A percentile compares a stretch with the other conserved stretches of the same genome.
phyloP scores from a whole-genome alignment of 805 yeast species.

The Monosporozyma servazzii region DNA sequence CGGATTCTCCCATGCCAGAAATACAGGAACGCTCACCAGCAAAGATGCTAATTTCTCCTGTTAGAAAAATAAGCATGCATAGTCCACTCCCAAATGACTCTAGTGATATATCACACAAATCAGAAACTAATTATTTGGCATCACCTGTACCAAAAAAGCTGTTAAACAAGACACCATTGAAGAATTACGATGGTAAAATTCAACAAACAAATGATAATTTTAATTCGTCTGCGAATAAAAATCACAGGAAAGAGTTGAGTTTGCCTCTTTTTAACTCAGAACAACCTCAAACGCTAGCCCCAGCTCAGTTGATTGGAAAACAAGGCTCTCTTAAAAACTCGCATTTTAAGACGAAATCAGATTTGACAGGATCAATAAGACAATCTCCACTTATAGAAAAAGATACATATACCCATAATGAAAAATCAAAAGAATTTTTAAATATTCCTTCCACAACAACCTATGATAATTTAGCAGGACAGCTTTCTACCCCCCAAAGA shows the following conservation, averaged over 20 bases:
- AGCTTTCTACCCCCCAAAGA: not conserved
- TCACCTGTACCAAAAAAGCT: not conserved
- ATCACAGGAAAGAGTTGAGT: not conserved
- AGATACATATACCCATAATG: not conserved
- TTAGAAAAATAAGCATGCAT: not conserved
- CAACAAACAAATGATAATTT: not conserved
- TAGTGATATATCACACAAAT: not conserved
- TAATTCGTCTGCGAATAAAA: not conserved
- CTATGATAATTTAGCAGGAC: not conserved
- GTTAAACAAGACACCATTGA: not conserved
- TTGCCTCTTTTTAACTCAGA: not conserved
- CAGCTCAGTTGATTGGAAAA: not conserved
- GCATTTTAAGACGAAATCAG: not conserved
- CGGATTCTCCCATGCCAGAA: constrained; percentile 5
- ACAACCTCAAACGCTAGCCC: not conserved
- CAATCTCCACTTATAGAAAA: not conserved
- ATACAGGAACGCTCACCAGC: constrained; percentile 5
- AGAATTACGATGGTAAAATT: not conserved
- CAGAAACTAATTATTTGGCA: not conserved
- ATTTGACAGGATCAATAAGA: not conserved
- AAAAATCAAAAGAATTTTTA: not conserved
- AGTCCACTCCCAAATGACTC: not conserved
- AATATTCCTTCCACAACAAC: not conserved
- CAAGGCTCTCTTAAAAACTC: not conserved
- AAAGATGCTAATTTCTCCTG: not conserved